A percentile compares a stretch with the other conserved stretches of the same genome.
Conservation (phyloP, 345 rosid species). For the Linum tenue region DNA sequence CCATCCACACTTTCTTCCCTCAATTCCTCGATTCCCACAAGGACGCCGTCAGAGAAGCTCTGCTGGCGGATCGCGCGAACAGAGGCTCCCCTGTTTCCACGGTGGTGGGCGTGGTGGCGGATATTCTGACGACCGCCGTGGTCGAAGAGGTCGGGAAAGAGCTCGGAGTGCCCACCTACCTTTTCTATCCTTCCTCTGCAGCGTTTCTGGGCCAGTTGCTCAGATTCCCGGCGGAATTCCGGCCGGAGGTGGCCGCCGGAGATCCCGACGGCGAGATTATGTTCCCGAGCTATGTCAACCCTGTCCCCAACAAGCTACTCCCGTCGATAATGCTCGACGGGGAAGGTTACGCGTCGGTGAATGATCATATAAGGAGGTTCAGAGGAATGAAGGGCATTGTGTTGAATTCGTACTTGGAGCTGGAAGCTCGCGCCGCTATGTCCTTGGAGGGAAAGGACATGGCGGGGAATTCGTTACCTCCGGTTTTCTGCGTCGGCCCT, state of each 20-base stretch:
- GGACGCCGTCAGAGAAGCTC: background rate
- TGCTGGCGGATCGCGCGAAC: background rate
- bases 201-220: slow-evolving; percentile 2
- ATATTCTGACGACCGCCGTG: slow-evolving; percentile 6
- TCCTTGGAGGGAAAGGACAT: background rate
- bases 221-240: background rate
- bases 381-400: slow-evolving; percentile 7
- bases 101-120: slow-evolving; percentile 2
- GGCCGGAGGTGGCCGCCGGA: background rate
- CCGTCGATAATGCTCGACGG: background rate
- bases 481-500: slow-evolving; percentile 6
- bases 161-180: slow-evolving; percentile 8
- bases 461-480: background rate
- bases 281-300: slow-evolving; percentile 4
- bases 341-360: background rate
- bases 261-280: slow-evolving; percentile 1
- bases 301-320: slow-evolving; percentile 1
- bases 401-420: slow-evolving; percentile 9
- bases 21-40: background rate
- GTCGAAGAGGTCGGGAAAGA: slow-evolving; percentile 1
- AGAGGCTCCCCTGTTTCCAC: background rate
- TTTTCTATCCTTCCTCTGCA: slow-evolving; percentile 9
- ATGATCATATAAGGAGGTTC: background rate
- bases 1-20: background rate
- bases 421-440: slow-evolving; percentile 9